Evolutionary conservation across 192 early-diverging fungal species (phyloP), one percentile per base, ranked within the genome.

Genomic region (Linderina pennispora): DNA sequence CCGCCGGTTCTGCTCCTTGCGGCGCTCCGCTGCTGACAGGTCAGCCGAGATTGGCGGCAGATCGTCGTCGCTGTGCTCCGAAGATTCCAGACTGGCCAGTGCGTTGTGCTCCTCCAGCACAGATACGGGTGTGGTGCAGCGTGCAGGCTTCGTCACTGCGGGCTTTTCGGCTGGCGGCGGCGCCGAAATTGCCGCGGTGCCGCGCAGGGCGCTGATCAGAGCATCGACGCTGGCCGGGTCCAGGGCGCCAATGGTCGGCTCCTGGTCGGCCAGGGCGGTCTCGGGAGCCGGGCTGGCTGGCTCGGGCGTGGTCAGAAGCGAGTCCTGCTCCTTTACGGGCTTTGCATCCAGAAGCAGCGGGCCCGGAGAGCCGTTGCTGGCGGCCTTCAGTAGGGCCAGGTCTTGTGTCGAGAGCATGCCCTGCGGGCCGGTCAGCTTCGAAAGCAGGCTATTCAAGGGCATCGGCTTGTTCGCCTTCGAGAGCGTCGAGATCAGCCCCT

Each of bases 1-100:
- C n/a, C 70, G 39, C 11, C 70, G 58, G 50, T 74, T 74, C 58
- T 74, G 70, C 59, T 74, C 70, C 46, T 61, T 60, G 7, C 70
- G 49, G 17, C 70, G 58, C 54, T 74, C 70, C 9, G 58, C 42
- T 3, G 70, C 58, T 7, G 63, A 66, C 31, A 74, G 35, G 0
- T 64, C 48, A 14, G 36, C 24, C 1, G 58, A 40, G 4, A 61
- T 60, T 2, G 59, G 40, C 20, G 46, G 8, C 28, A 41, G 19
- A 8, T 55, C 53, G 14, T 66, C 54, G 23, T 45, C 53, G 3
- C 38, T 53, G 9, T 50, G 36, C 31, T 44, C 36, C 5, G 31
- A 43, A 3, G 42, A 24, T 4, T 48, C 50, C 17, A 16, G 15
- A 9, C n/a, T 22, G 19, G 22, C 25, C 15, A 16, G 17, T 22